Evolutionary conservation across 148 eudicot species (phyloP).

Genomic region (Polygonum aviculare): DNA sequence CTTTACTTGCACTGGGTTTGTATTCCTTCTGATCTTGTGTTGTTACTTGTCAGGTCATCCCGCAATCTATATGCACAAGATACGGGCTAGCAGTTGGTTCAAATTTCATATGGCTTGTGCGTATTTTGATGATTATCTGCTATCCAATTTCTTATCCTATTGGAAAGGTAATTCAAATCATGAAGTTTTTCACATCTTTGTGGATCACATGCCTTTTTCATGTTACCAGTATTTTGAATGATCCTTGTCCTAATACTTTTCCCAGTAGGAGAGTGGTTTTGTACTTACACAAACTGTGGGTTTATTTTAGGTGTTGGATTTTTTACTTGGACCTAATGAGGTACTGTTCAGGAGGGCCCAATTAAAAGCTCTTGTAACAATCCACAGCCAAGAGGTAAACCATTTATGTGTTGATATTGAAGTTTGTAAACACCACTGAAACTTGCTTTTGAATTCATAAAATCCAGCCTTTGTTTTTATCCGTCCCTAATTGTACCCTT

Average conservation of each 20-base stretch:
- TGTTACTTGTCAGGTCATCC: slow-evolving; percentile 67
- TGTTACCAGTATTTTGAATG: neutral
- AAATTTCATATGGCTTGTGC: slow-evolving; percentile 85
- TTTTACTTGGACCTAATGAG: slow-evolving; percentile 61
- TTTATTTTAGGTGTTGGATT: slow-evolving; percentile 62
- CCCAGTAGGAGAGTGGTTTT: neutral
- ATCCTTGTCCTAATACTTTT: neutral
- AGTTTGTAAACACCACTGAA: neutral
- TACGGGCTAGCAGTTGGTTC: slow-evolving; percentile 96
- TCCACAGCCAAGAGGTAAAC: slow-evolving; percentile 83
- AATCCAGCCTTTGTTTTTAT: neutral
- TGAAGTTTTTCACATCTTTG: neutral
- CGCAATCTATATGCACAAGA: slow-evolving; percentile 87
- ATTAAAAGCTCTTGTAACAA: slow-evolving; percentile 83
- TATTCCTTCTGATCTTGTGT: slow-evolving; percentile 1
- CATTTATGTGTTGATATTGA: neutral
- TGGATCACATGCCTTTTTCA: neutral
- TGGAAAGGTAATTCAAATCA: slow-evolving; percentile 55
- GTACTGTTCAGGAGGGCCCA: slow-evolving; percentile 87
- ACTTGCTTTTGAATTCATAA: neutral
- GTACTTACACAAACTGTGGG: neutral
- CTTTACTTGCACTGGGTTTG: neutral
- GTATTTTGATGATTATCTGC: slow-evolving; percentile 67
- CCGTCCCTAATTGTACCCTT: neutral
- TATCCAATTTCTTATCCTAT: slow-evolving; percentile 88